Percentiles rank a stretch among this genome's conserved stretches.
phyloP scores from a whole-genome alignment of 2,329 filamentous ascomycete genomes.

The Xylaria sp. region DNA sequence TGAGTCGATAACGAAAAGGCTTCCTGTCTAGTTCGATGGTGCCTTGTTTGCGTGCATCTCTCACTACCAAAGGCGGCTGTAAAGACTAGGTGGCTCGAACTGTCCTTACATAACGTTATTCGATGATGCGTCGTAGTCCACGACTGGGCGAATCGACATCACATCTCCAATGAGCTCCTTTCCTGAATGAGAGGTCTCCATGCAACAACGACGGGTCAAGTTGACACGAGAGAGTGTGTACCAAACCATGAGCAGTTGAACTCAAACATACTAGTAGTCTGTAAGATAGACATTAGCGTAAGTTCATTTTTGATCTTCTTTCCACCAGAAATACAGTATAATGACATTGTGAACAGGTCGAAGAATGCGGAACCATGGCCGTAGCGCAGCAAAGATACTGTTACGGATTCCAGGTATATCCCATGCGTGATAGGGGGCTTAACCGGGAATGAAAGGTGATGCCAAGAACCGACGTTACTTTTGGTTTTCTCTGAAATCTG shows the following conservation, averaged over 20 bases:
- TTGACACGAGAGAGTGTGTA: neutral
- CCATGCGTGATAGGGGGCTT: neutral
- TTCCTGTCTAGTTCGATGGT: neutral
- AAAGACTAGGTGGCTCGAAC: neutral
- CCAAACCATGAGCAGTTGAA: neutral
- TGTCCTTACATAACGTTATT: neutral
- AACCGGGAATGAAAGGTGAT: neutral
- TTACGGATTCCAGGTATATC: neutral
- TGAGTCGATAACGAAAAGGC: slow-evolving; percentile 5
- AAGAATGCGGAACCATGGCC: neutral
- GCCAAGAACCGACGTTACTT: neutral
- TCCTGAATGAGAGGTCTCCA: neutral
- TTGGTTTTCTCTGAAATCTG: neutral
- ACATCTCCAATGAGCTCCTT: neutral
- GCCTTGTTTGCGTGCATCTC: slow-evolving; percentile 12
- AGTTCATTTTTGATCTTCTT: neutral
- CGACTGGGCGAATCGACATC: neutral
- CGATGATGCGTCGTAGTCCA: neutral
- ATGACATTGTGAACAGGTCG: neutral
- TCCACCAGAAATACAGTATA: neutral
- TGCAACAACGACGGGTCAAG: neutral
- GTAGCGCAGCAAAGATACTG: neutral
- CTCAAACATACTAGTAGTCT: neutral
- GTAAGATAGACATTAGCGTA: neutral
- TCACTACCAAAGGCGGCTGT: neutral